Percentiles rank a stretch among this genome's conserved stretches.
Evolutionary conservation across 179 eudicot genomes (phyloP).

Genomic region (Pouteria campechiana): DNA sequence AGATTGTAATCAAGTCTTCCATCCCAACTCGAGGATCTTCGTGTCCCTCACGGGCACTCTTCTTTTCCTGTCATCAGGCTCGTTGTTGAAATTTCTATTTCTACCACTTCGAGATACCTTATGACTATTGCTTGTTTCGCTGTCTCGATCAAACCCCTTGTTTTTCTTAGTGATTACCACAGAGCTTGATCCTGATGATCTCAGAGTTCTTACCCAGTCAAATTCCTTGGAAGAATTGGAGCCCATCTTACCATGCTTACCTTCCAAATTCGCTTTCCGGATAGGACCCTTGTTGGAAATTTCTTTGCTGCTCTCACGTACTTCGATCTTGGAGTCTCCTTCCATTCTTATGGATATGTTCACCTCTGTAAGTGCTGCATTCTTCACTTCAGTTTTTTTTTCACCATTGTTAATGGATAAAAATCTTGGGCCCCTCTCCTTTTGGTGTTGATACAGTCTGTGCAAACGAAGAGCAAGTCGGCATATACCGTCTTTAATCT

Average conservation of each 20-base stretch:
- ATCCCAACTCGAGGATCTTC: no score
- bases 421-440: constrained; percentile 11
- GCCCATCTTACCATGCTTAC: no score
- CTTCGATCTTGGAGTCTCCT: constrained; percentile 44
- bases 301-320: constrained; percentile 38
- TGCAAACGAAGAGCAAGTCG: constrained; percentile 52
- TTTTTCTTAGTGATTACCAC: no score
- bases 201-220: constrained; percentile 31
- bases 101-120: no score
- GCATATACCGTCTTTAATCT: constrained; percentile 61
- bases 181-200: constrained; percentile 11
- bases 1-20: no score
- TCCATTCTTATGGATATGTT: constrained; percentile 50
- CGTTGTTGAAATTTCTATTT: no score
- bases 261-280: neutral
- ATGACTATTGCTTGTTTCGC: no score
- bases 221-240: constrained; percentile 8
- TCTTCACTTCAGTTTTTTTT: neutral
- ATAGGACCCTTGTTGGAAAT: neutral
- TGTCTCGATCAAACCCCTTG: no score
- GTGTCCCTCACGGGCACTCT: no score
- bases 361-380: constrained; percentile 25
- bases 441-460: constrained; percentile 38
- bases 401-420: neutral
- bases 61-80: no score